phyloP scores from a whole-genome alignment of 2,329 filamentous ascomycete species.

The Botryotinia calthae region DNA sequence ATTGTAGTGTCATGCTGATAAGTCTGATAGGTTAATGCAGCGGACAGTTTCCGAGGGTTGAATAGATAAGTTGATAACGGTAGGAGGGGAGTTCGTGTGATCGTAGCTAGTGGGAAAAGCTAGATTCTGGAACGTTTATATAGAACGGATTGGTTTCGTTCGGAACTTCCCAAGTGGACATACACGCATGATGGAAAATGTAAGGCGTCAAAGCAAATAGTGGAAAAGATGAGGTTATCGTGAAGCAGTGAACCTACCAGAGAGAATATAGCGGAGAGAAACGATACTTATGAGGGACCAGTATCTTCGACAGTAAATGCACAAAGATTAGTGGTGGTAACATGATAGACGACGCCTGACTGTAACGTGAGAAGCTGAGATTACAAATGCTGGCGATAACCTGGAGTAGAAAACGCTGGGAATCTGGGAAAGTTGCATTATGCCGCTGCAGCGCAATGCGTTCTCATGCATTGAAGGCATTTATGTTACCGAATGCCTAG shows the following conservation, averaged over 20 bases:
- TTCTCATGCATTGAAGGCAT: slow-evolving; percentile 9
- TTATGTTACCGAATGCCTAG: background rate
- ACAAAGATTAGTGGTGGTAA: background rate
- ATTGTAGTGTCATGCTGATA: slow-evolving; percentile 20
- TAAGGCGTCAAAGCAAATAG: background rate
- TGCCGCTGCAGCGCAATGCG: background rate
- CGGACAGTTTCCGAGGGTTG: slow-evolving; percentile 2
- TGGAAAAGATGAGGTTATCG: background rate
- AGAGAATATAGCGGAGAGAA: background rate
- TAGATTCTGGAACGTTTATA: slow-evolving; percentile 7
- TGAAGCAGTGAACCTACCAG: background rate
- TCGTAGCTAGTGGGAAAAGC: background rate
- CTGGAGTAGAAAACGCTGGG: background rate
- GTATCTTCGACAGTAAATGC: background rate
- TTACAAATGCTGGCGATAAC: background rate
- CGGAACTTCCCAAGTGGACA: background rate
- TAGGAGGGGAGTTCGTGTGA: slow-evolving; percentile 23
- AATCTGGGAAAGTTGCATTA: background rate
- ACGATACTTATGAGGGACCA: background rate
- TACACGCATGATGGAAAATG: background rate
- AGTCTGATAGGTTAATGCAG: slow-evolving; percentile 14
- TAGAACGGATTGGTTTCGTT: background rate
- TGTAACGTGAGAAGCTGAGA: background rate
- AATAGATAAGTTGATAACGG: slow-evolving; percentile 15
- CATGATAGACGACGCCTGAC: background rate